Conservation (phyloP, 805 yeast species). For the Wickerhamomyces bisporus region DNA sequence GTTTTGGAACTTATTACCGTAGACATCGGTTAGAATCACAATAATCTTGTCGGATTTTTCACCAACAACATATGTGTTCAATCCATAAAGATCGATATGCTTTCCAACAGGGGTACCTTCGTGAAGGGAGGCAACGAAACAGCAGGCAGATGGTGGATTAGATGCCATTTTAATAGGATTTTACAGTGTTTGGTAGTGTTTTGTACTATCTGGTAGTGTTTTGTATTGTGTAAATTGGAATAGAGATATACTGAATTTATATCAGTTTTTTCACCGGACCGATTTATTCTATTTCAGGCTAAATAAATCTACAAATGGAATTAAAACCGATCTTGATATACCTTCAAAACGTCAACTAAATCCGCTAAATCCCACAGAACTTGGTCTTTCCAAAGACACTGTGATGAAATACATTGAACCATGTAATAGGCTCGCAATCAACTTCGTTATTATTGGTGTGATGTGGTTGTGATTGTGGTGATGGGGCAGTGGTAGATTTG, state of each 20-base stretch:
- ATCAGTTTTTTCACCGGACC: too few species aligned
- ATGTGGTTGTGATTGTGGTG: background rate
- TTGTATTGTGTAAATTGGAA: too few species aligned
- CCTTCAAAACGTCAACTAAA: too few species aligned
- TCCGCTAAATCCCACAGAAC: conserved; percentile 25
- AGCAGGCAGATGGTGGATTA: conserved; percentile 48
- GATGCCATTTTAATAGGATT: conserved; percentile 35
- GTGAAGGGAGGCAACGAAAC: conserved; percentile 37
- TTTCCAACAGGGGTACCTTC: conserved; percentile 46
- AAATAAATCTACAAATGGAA: too few species aligned
- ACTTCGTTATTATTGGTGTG: background rate
- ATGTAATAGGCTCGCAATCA: conserved; percentile 44
- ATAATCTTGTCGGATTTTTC: conserved; percentile 40
- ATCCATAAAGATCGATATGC: conserved; percentile 35
- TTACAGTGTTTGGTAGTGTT: background rate
- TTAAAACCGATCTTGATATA: too few species aligned
- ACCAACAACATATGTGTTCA: conserved; percentile 46
- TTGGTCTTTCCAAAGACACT: conserved; percentile 43
- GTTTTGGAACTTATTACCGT: conserved; percentile 58
- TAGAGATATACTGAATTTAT: too few species aligned
- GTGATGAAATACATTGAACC: conserved; percentile 47
- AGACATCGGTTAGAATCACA: conserved; percentile 66
- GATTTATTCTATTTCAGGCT: too few species aligned
- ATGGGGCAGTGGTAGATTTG: background rate
- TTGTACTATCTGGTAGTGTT: too few species aligned